A percentile compares a stretch with the other conserved stretches of the same genome.
Conservation (phyloP, 805 yeast species). For the Saccharomycopsis sp. region DNA sequence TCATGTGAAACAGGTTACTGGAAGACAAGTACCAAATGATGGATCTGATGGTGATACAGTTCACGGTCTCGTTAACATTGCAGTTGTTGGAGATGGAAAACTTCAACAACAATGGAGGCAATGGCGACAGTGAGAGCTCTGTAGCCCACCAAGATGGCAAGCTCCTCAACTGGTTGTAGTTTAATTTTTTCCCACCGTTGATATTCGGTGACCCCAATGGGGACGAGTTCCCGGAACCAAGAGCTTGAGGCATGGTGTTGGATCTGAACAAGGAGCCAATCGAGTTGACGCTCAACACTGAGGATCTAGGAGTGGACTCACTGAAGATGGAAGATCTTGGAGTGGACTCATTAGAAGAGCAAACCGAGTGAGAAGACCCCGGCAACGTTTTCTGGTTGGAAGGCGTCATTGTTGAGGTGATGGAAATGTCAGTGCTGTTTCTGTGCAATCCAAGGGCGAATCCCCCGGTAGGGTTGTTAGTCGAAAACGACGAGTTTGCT, state of each 20-base stretch:
- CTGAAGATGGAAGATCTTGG: background rate
- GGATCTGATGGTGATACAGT: conserved; percentile 14
- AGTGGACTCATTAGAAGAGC: background rate
- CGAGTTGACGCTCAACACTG: conserved; percentile 14
- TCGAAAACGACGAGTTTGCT: conserved; percentile 11
- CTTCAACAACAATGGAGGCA: conserved; percentile 18
- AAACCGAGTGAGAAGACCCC: conserved; percentile 3
- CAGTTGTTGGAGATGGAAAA: conserved; percentile 11
- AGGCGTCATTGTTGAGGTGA: conserved; percentile 1
- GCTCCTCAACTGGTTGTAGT: conserved; percentile 2
- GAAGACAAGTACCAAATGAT: conserved; percentile 17
- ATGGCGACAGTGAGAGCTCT: conserved; percentile 16
- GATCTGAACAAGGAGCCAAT: conserved; percentile 10
- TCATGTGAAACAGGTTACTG: conserved; percentile 10
- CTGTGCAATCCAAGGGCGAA: conserved; percentile 5
- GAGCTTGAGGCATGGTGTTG: background rate
- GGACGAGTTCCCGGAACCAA: background rate
- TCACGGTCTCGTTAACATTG: conserved; percentile 9
- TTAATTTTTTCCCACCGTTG: background rate
- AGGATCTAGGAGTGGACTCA: conserved; percentile 14
- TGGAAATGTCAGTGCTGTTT: conserved; percentile 6
- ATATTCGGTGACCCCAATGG: background rate
- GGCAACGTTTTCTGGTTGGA: conserved; percentile 7
- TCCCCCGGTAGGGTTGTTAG: no score
- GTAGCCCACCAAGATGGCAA: conserved; percentile 19